Evolutionary conservation across 768 basidiomycete species (phyloP).

Genomic region (Exidia glandulosa): DNA sequence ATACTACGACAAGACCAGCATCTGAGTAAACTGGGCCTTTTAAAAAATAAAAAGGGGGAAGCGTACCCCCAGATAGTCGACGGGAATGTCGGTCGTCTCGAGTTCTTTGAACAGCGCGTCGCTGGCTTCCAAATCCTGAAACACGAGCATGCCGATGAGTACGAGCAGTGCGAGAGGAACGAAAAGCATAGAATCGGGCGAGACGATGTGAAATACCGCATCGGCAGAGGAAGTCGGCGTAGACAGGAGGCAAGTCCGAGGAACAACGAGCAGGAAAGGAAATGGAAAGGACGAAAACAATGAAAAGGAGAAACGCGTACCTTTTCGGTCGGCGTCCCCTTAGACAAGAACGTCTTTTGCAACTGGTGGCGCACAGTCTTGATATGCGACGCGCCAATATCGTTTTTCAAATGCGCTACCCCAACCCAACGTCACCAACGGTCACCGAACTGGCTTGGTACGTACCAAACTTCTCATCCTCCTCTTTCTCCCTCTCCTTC

Average conservation of each 20-base stretch:
- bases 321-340: conserved; percentile 47
- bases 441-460: conserved; percentile 2
- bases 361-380: conserved; percentile 88
- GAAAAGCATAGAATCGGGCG: not conserved
- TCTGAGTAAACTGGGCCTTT: not conserved
- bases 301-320: conserved; percentile 24
- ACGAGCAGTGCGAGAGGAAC: not conserved
- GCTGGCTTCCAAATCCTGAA: not conserved
- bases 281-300: conserved; percentile 8
- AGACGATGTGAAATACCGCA: not conserved
- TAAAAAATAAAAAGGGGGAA: not conserved
- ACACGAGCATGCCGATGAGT: not conserved
- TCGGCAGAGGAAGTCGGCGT: too few relatives aligned
- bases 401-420: conserved; percentile 34
- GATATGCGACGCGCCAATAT: conserved; percentile 62
- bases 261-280: not conserved
- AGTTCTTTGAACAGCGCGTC: not conserved
- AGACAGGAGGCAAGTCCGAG: conserved; percentile 20
- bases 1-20: conserved; percentile 31
- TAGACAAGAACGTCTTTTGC: conserved; percentile 73
- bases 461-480: conserved; percentile 32
- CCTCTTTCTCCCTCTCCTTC: conserved; percentile 52
- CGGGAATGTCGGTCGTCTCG: not conserved
- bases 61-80: not conserved
- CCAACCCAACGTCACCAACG: conserved; percentile 3